Evolutionary conservation across 106 monocot genomes (phyloP).

Genomic region (Allium fistulosum): DNA sequence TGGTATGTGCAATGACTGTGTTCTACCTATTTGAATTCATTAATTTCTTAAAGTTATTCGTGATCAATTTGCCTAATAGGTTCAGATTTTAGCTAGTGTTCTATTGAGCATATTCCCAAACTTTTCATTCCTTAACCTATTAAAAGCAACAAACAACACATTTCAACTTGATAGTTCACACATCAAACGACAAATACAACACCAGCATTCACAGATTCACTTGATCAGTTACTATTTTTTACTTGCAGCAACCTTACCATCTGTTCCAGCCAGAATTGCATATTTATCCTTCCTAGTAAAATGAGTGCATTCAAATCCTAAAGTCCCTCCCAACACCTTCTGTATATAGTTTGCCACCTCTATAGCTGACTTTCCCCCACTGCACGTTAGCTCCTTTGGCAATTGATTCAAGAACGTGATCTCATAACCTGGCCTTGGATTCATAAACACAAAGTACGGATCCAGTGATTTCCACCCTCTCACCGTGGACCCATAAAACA

Average conservation of each 20-base stretch:
- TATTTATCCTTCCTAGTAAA: conserved; percentile 81
- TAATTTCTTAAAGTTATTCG: no score
- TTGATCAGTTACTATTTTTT: neutral
- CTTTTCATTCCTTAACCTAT: no score
- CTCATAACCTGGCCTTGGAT: conserved; percentile 68
- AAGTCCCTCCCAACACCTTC: conserved; percentile 35
- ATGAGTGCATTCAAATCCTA: conserved; percentile 62
- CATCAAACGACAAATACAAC: no score
- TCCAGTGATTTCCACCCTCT: conserved; percentile 64
- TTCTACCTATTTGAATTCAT: no score
- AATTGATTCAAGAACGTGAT: conserved; percentile 56
- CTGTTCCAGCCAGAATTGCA: conserved; percentile 54
- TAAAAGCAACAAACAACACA: no score
- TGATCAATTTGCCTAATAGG: no score
- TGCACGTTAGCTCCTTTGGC: conserved; percentile 37
- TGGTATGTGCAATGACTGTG: no score
- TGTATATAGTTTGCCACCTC: conserved; percentile 74
- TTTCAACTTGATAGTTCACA: no score
- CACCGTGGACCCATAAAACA: conserved; percentile 60
- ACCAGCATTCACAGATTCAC: no score
- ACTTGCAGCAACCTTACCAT: conserved; percentile 30
- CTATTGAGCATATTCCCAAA: no score
- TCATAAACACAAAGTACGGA: conserved; percentile 70
- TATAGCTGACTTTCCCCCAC: conserved; percentile 32
- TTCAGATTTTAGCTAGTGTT: no score